These are phyloP conservation scores for Ambrosia trifida DNA, from an alignment of 129 eudicot genomes.

Conservation along the genomic window DNA sequence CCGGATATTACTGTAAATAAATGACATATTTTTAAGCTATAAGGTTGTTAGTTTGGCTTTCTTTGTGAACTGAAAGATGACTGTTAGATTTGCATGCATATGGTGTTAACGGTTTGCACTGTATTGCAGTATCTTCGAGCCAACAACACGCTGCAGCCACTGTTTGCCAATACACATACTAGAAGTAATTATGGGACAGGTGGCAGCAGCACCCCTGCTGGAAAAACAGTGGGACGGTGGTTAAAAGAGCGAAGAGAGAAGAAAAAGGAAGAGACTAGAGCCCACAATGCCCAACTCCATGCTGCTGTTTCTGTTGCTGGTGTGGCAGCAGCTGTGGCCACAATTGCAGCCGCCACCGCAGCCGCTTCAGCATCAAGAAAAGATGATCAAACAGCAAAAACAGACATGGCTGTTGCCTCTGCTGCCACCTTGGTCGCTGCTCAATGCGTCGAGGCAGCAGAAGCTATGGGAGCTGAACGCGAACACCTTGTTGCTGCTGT, in stretches of 20 bases:
- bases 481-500: slow-evolving; percentile 87
- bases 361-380: slow-evolving; percentile 69
- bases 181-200: slow-evolving; percentile 52
- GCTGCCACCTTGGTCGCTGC: slow-evolving; percentile 97
- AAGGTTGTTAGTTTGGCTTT: neutral
- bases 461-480: slow-evolving; percentile 90
- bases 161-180: slow-evolving; percentile 64
- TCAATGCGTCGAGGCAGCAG: slow-evolving; percentile 96
- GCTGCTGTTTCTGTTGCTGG: slow-evolving; percentile 94
- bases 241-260: slow-evolving; percentile 86
- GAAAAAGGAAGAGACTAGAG: slow-evolving; percentile 87
- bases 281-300: slow-evolving; percentile 94
- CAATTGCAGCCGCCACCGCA: slow-evolving; percentile 93
- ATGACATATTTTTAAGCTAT: neutral
- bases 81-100: neutral
- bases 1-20: neutral
- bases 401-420: slow-evolving; percentile 96
- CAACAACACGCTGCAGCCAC: slow-evolving; percentile 85
- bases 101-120: slow-evolving; percentile 6
- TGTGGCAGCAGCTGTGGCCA: slow-evolving; percentile 93
- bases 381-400: slow-evolving; percentile 85
- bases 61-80: neutral
- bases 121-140: slow-evolving; percentile 70
- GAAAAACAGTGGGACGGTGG: slow-evolving; percentile 96
- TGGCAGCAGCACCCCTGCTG: slow-evolving; percentile 69